Percentiles rank a stretch among this genome's conserved stretches.
These are phyloP conservation scores for Lentinus brumalis DNA, from an alignment of 768 basidiomycete genomes.

Conservation along the genomic window DNA sequence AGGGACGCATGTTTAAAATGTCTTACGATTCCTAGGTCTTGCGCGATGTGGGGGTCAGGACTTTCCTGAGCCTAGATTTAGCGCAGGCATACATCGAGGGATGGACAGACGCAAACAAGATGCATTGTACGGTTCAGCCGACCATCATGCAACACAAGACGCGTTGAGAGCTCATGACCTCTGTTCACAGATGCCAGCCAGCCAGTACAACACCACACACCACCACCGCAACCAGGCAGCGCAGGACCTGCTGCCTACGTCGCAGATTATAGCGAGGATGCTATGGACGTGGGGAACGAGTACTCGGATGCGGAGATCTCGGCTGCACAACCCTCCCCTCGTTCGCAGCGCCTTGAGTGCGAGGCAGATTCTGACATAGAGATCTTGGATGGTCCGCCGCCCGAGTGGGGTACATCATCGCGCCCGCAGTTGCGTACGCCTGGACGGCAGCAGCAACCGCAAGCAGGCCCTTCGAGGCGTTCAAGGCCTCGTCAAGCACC, in stretches of 20 bases:
- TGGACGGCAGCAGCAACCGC: neutral
- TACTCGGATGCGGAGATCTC: neutral
- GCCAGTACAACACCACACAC: neutral
- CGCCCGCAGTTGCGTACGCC: neutral
- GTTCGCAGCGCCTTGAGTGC: neutral
- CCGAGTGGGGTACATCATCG: neutral
- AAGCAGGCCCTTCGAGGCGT: neutral
- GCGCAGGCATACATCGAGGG: neutral
- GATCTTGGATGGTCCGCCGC: neutral
- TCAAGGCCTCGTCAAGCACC: neutral
- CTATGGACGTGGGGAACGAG: constrained; percentile 4
- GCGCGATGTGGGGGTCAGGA: no score
- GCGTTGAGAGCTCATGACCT: no score
- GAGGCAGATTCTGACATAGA: neutral
- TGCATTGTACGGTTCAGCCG: neutral
- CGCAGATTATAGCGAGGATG: neutral
- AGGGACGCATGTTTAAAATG: no score
- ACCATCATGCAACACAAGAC: no score
- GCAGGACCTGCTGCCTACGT: neutral
- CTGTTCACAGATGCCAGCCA: neutral
- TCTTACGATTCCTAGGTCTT: no score
- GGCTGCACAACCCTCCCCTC: neutral
- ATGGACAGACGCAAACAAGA: constrained; percentile 9
- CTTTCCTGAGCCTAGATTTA: no score
- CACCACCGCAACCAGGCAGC: neutral